Conservation (phyloP, 148 eudicot species). For the Bassia scoparia region DNA sequence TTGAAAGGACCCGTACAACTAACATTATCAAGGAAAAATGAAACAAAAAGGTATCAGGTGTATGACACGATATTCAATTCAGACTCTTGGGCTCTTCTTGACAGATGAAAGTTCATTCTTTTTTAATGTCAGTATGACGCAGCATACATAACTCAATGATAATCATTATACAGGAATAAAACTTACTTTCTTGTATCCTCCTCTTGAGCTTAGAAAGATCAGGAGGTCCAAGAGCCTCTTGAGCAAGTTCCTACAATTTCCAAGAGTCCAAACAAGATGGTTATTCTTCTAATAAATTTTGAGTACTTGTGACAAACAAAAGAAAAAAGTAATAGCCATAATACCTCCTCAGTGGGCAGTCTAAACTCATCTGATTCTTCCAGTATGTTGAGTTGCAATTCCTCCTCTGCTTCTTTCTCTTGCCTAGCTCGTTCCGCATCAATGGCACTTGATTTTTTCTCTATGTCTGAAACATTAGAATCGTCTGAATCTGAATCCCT, state of each 20-base stretch:
- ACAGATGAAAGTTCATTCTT: neutral
- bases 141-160: neutral
- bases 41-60: neutral
- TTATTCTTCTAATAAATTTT: neutral
- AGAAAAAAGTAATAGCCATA: neutral
- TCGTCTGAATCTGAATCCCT: slow-evolving; percentile 40
- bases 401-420: slow-evolving; percentile 53
- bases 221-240: slow-evolving; percentile 77
- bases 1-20: slow-evolving; percentile 79
- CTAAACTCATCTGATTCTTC: slow-evolving; percentile 64
- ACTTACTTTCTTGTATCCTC: slow-evolving; percentile 89
- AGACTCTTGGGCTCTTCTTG: no score
- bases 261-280: neutral
- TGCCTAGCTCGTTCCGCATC: slow-evolving; percentile 41
- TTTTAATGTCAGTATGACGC: neutral
- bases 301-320: neutral
- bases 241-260: slow-evolving; percentile 62
- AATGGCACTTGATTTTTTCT: slow-evolving; percentile 38
- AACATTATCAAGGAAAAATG: neutral
- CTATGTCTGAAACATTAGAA: slow-evolving; percentile 49
- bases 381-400: slow-evolving; percentile 51
- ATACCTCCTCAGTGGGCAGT: slow-evolving; percentile 67
- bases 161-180: neutral
- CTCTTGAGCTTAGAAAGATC: slow-evolving; percentile 71
- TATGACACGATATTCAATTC: no score